A percentile compares a stretch with the other conserved stretches of the same genome.
Evolutionary conservation across 495 filamentous ascomycete species (phyloP).

Genomic region (Cercophora samala): DNA sequence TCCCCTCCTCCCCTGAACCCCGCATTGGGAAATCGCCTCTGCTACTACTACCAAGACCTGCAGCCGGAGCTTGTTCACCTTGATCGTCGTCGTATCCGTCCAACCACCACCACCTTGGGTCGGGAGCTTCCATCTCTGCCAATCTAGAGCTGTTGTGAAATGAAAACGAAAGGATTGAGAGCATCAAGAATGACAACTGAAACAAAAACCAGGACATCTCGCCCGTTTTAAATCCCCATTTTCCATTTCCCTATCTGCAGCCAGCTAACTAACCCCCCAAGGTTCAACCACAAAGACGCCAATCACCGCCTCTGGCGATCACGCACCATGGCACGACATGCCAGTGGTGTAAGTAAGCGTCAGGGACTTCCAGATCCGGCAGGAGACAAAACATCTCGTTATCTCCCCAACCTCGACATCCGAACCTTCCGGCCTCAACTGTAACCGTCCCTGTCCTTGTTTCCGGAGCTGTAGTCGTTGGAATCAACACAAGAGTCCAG

Average conservation of each 20-base stretch:
- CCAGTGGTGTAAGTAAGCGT: constrained; percentile 7
- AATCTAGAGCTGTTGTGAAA: neutral
- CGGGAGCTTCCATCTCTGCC: neutral
- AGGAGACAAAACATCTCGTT: neutral
- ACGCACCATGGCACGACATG: neutral
- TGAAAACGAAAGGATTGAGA: neutral
- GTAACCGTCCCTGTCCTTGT: neutral
- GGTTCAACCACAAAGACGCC: neutral
- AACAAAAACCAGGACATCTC: too few relatives aligned
- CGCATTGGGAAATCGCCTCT: neutral
- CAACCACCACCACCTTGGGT: neutral
- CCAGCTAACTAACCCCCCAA: neutral
- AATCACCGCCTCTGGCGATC: neutral
- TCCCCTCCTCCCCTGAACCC: neutral
- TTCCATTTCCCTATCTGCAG: neutral
- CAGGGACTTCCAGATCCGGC: constrained; percentile 1
- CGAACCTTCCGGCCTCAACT: neutral
- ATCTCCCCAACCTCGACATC: neutral
- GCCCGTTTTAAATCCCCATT: neutral
- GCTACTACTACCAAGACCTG: neutral
- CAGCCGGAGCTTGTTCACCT: neutral
- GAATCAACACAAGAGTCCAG: too few relatives aligned
- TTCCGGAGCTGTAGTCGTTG: neutral
- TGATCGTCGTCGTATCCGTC: neutral
- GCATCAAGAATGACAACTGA: too few relatives aligned